phyloP scores from a whole-genome alignment of 805 yeast genomes.

The Wickerhamomyces rabaulensis region DNA sequence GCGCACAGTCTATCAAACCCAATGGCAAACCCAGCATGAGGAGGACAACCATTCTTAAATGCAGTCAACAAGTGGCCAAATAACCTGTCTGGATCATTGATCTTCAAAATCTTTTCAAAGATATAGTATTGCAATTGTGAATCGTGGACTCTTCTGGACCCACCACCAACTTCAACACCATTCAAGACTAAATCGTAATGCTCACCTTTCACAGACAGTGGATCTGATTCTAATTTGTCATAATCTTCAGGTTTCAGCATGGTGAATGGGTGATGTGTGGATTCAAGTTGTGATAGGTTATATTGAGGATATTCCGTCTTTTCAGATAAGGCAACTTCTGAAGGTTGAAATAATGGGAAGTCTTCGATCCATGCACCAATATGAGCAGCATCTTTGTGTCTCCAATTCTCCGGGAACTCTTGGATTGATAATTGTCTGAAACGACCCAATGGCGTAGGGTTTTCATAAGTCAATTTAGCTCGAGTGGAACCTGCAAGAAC shows the following conservation, averaged over 20 bases:
- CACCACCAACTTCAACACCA: constrained; percentile 97
- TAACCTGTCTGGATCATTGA: constrained; percentile 50
- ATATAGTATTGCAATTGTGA: constrained; percentile 69
- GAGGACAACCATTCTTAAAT: constrained; percentile 90
- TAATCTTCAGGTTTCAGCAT: constrained; percentile 78
- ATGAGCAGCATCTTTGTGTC: constrained; percentile 27
- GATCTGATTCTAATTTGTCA: constrained; percentile 44
- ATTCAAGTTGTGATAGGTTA: constrained; percentile 38
- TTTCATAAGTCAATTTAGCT: constrained; percentile 66
- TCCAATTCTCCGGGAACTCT: constrained; percentile 43
- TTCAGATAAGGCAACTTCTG: constrained; percentile 31
- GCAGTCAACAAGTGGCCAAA: constrained; percentile 88
- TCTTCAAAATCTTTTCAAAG: constrained; percentile 57
- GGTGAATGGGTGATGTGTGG: constrained; percentile 98
- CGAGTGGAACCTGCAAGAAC: constrained; percentile 77
- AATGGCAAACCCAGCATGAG: constrained; percentile 95
- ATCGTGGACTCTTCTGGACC: constrained; percentile 92
- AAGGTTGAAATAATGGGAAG: constrained; percentile 87
- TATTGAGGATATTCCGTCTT: constrained; percentile 55
- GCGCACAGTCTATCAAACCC: constrained; percentile 95
- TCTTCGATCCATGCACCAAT: constrained; percentile 85
- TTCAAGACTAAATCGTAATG: constrained; percentile 92
- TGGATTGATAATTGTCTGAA: constrained; percentile 71
- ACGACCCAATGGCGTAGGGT: constrained; percentile 91
- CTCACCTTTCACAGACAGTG: constrained; percentile 71